Evolutionary conservation across 1,284 basidiomycete genomes (phyloP).

Genomic region (Ustilago sp.): DNA sequence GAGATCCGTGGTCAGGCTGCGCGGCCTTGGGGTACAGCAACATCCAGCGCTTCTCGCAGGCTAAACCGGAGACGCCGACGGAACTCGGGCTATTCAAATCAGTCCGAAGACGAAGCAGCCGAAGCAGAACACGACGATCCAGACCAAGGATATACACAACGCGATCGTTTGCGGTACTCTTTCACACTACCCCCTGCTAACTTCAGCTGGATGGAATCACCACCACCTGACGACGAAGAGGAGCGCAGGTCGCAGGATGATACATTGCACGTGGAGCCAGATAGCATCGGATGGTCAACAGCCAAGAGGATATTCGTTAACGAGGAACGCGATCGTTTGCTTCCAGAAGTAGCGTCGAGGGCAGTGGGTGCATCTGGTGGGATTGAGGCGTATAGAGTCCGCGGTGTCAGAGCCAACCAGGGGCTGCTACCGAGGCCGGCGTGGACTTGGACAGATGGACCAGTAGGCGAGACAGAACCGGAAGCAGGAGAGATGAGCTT

Average conservation of each 20-base stretch:
- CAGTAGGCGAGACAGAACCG: background rate
- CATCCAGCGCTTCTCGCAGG: background rate
- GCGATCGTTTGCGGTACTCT: constrained; percentile 36
- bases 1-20: constrained; percentile 44
- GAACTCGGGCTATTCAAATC: constrained; percentile 16
- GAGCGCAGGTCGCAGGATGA: constrained; percentile 1
- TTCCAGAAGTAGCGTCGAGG: constrained; percentile 28
- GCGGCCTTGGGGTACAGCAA: constrained; percentile 30
- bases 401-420: constrained; percentile 24
- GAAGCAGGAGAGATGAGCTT: constrained; percentile 6
- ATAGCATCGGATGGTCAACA: constrained; percentile 42
- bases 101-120: constrained; percentile 28
- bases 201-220: constrained; percentile 28
- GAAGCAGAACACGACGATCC: constrained; percentile 38
- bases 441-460: constrained; percentile 28
- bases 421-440: constrained; percentile 25
- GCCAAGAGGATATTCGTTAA: constrained; percentile 34
- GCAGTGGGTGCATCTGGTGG: constrained; percentile 2
- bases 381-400: constrained; percentile 27
- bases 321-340: constrained; percentile 32
- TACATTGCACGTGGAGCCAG: constrained; percentile 30
- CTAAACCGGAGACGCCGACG: background rate
- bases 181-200: constrained; percentile 36
- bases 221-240: constrained; percentile 5
- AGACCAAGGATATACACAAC: constrained; percentile 22